phyloP scores from a whole-genome alignment of 129 eudicot species.

The Flaveria ramosissima region DNA sequence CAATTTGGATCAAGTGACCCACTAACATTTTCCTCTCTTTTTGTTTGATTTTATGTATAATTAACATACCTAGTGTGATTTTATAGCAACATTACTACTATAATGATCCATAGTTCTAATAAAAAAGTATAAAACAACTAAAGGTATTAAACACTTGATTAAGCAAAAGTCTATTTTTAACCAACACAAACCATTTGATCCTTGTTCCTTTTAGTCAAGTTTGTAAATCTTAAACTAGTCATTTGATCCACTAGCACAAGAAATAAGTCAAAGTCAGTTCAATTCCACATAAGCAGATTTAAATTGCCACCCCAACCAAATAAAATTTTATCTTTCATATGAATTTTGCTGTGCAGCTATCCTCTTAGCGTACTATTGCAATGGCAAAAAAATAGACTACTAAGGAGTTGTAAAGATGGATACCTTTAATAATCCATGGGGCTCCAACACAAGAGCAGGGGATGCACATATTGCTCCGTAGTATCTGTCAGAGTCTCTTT shows the following conservation, averaged over 20 bases:
- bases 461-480: constrained; percentile 98
- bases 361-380: background rate
- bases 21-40: background rate
- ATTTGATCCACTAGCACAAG: background rate
- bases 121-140: background rate
- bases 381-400: background rate
- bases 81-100: background rate
- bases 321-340: background rate
- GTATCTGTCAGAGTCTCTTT: constrained; percentile 60
- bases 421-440: constrained; percentile 93
- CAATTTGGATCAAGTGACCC: background rate
- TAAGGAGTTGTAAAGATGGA: constrained; percentile 1
- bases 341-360: background rate
- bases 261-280: background rate
- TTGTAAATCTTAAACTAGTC: background rate
- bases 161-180: background rate
- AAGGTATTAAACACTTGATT: background rate
- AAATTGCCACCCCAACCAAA: constrained; percentile 4
- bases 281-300: background rate
- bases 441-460: constrained; percentile 91
- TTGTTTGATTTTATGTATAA: background rate
- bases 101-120: background rate
- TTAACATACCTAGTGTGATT: background rate
- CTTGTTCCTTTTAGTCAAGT: background rate
- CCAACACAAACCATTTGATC: background rate